Conservation (phyloP, 352 stramenopile genomes). For the Phytophthora brassicae region DNA sequence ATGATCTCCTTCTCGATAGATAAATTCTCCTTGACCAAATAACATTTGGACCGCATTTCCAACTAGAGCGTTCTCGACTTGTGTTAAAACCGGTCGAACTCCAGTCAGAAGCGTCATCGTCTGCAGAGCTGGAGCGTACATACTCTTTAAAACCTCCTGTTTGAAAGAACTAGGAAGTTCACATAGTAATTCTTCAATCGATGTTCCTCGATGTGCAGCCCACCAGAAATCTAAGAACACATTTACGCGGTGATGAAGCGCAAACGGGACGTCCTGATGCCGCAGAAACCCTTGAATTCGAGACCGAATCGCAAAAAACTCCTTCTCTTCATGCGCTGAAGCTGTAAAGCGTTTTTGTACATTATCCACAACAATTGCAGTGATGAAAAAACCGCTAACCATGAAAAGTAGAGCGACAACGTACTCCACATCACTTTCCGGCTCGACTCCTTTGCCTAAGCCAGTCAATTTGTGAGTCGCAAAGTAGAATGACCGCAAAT, state of each 20-base stretch:
- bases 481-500: conserved; percentile 49
- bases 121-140: conserved; percentile 45
- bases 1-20: conserved; percentile 50
- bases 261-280: conserved; percentile 44
- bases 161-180: conserved; percentile 44
- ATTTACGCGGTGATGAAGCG: conserved; percentile 53
- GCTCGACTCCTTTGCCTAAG: conserved; percentile 43
- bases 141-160: conserved; percentile 44
- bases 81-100: conserved; percentile 26
- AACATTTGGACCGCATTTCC: conserved; percentile 43
- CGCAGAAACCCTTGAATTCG: conserved; percentile 58
- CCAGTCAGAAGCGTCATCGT: conserved; percentile 38
- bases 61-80: conserved; percentile 36
- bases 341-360: conserved; percentile 60
- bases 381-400: conserved; percentile 52
- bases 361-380: conserved; percentile 51
- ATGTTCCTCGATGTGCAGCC: conserved; percentile 47
- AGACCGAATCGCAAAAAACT: conserved; percentile 49
- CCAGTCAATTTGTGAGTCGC: conserved; percentile 40
- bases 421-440: conserved; percentile 36
- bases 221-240: conserved; percentile 69
- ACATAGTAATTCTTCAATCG: conserved; percentile 36
- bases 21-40: conserved; percentile 49
- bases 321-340: conserved; percentile 54
- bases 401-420: conserved; percentile 43